Conservation (phyloP, 2,329 filamentous ascomycete genomes). For the Falciphora oryzae region DNA sequence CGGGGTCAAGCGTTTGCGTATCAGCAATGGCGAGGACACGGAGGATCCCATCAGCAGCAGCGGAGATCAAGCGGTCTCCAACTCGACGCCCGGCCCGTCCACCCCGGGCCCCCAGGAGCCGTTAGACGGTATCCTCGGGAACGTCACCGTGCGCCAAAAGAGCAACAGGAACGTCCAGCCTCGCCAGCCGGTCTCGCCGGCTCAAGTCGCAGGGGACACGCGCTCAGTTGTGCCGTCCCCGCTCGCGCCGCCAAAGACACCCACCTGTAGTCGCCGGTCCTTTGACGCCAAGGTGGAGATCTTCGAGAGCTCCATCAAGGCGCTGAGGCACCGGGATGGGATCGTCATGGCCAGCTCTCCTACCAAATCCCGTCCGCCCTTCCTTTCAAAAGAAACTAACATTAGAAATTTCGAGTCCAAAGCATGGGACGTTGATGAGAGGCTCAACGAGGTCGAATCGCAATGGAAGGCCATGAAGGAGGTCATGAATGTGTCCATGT, state of each 20-base stretch:
- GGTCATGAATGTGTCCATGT: slow-evolving; percentile 63
- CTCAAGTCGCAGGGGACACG: not conserved
- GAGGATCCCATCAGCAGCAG: slow-evolving; percentile 13
- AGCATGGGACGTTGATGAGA: slow-evolving; percentile 76
- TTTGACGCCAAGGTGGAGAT: slow-evolving; percentile 11
- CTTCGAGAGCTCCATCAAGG: slow-evolving; percentile 22
- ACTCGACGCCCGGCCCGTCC: slow-evolving; percentile 16
- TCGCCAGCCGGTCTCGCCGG: not conserved
- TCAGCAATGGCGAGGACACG: slow-evolving; percentile 27
- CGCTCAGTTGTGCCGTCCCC: slow-evolving; percentile 6
- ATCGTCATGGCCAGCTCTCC: slow-evolving; percentile 34
- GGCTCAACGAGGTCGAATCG: slow-evolving; percentile 69
- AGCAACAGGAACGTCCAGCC: not conserved
- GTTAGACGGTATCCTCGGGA: slow-evolving; percentile 16
- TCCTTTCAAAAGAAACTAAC: slow-evolving; percentile 71
- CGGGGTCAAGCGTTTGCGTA: slow-evolving; percentile 32
- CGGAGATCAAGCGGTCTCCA: slow-evolving; percentile 43
- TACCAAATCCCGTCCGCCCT: slow-evolving; percentile 37
- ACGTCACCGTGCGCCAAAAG: slow-evolving; percentile 23
- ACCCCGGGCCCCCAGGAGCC: slow-evolving; percentile 15
- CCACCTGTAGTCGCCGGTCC: not conserved
- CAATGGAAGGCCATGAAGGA: slow-evolving; percentile 67
- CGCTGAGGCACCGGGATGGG: not conserved
- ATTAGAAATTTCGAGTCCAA: slow-evolving; percentile 40
- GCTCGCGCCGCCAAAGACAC: slow-evolving; percentile 26